Evolutionary conservation across 306 rosid species (phyloP), one percentile per base, ranked within the genome.

Genomic region (Calophaca sinica): DNA sequence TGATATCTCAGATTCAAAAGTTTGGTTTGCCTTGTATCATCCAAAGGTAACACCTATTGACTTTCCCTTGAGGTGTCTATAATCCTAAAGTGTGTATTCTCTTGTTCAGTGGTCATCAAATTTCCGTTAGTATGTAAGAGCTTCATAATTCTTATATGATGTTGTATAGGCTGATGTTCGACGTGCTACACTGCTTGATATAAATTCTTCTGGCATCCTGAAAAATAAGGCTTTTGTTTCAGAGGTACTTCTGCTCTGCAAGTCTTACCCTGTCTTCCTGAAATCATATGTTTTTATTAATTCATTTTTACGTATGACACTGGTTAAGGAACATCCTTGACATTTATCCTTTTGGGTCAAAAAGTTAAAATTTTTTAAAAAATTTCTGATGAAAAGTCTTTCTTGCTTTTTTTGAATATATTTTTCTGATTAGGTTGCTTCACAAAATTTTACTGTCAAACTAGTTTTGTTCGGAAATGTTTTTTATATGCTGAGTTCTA

Each of bases 11-110:
- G 88, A 89, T 74, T 89, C 92, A 65, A 89, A 86, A 73, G 50
- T 94, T 78, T 91, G 90, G 96, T 88, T 94, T 53, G 88, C 85
- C 81, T 82, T 94, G 84, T 88, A 88, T 77, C 97, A 94, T 82
- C 97, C 98, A 0, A 87, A 88, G 96, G 98, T 94, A 81, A 78
- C 6, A 9, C 36, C 35, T 35, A 10, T 38, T 65, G 13, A 15
- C 70, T 39, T 45, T 39, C 33, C 62, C 11, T 70, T 51, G 59
- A 9, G 49, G 41, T 81, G 68, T 72, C 52, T 76, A 26, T 26
- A 38, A 45, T 52, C 13, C 67, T 75, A 31, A 2, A 59, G 32
- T 61, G 33, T 71, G 67, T 73, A 44, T 86, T 20, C 69, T 68
- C 39, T 15, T 9, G 52, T 75, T 77, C 59, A 51, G 9, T 81